These are phyloP conservation scores for Trichomonas vaginalis DNA, from an alignment of 208 protist species.

Conservation along the genomic window DNA sequence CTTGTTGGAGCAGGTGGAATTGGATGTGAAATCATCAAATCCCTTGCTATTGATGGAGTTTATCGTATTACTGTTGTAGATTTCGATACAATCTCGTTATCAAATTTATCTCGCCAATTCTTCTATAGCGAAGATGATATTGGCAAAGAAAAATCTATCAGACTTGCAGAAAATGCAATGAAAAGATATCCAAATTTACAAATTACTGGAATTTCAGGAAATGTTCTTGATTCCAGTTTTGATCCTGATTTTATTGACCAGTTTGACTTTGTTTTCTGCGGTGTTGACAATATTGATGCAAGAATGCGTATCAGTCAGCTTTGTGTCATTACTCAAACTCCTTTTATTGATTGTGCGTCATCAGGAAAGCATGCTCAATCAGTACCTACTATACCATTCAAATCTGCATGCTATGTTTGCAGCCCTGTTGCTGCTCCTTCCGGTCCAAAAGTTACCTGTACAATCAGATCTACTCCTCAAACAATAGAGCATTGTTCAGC, in stretches of 20 bases:
- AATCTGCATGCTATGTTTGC: background rate
- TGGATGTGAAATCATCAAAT: constrained; percentile 2
- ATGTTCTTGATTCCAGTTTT: background rate
- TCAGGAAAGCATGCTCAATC: background rate
- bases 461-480: background rate
- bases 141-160: background rate
- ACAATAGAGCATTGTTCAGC: background rate
- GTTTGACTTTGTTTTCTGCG: constrained; percentile 16
- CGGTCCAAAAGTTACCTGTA: background rate
- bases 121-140: background rate
- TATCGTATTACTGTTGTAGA: background rate
- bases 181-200: background rate
- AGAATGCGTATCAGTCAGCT: background rate
- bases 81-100: constrained; percentile 1
- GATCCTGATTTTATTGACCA: background rate
- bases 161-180: background rate
- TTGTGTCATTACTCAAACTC: background rate
- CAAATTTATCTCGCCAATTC: background rate
- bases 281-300: background rate
- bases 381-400: background rate
- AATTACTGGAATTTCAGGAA: background rate
- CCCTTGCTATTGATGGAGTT: background rate
- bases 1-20: constrained; percentile 1
- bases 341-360: constrained; percentile 5
- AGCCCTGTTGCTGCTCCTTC: background rate